Base-by-base conservation (phyloP, 805 yeast genomes). In the Suhomyces emberorum region DNA sequence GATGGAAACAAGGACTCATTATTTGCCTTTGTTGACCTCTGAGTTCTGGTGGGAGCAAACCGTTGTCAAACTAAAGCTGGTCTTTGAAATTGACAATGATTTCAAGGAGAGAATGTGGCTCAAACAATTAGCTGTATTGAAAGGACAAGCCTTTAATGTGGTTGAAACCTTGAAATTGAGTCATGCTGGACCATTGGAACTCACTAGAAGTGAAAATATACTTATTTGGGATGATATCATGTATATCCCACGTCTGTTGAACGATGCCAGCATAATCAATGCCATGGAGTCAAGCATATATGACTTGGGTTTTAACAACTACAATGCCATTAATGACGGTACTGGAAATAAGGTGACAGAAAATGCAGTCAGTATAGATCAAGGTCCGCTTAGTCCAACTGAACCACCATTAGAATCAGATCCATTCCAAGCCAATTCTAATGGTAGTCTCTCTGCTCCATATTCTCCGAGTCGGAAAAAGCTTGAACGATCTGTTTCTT, bases 81-180 rank as follows among this genome's bases (percentile, higher is more conserved):
- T 77, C 32, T 77, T 80, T 43, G 59, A 69, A 32, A 61, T 71
- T 27, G 88, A 83, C 49, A 53, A 69, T 0, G 85, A 81, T 38
- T 83, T 80, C 54, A 78, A 74, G 42, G 76, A 74, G 37, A 59
- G 86, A 28, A 71, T 81, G 79, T 83, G 84, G 79, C 64, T 57
- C 20, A 74, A 74, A 40, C 89, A 83, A 47, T 66, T 82, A 65
- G 80, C 84, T 0, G 82, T 83, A 3, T 49, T 83, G 50, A 83
- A 83, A 51, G 91, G 89, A 0, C 89, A 83, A 51, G 86, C 89
- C 0, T 82, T 80, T 61, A 82, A 81, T 45, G 81, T 83, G 3
- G 83, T 81, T 3, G 87, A 83, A 47, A 70, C 82, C 1, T 55
- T 83, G 35, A 77, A 77, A 48, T 59, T 63, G 21, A 63, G 69